Base-by-base conservation (phyloP, 2,329 filamentous ascomycete genomes). In the Scedosporium dehoogii region DNA sequence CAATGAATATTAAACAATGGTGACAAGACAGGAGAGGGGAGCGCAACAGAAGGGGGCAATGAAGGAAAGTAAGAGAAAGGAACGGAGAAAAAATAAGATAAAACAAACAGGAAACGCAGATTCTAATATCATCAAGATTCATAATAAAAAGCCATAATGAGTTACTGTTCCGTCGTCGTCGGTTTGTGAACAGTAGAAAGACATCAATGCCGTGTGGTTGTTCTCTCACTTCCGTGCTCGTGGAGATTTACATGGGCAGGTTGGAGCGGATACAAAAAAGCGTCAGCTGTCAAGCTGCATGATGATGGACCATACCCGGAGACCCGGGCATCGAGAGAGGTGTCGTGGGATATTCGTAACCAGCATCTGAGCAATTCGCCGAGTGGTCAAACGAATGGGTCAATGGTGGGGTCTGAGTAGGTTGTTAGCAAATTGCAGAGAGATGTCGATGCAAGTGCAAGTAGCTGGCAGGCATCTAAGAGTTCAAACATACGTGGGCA, bases 291-390 rank as follows among this genome's bases (percentile, higher is more conserved):
- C 33, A 38, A 38, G 10, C 33, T 7, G 51, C 21, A 55, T 56
- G 76, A 51, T 71, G 70, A 10, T 70, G 72, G 12, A 80, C 73
- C 71, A 82, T 75, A 68, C 80, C 81, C 53, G 88, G 88, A 55
- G 87, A 89, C 57, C 81, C 81, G 38, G 87, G 86, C 83, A 90
- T 86, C n/a, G 87, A 90, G 66, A 88, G 76, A 64, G 88, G 88
- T 61, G 88, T 91, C 53, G 83, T 83, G 44, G 87, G 88, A 74
- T 86, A 86, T 66, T 85, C 82, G 70, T 83, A 86, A 63, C 81
- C 81, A 65, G 80, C 76, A 68, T 87, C 84, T 38, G 84, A 86
- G 73, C 83, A 85, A 69, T 78, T 80, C 64, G 82, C 77, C 60
- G 86, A 90, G 72, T 85, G 83, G 69, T 89, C 86, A 73, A 86